Conservation (phyloP, 805 yeast genomes). For the Suhomyces xylopsoci region DNA sequence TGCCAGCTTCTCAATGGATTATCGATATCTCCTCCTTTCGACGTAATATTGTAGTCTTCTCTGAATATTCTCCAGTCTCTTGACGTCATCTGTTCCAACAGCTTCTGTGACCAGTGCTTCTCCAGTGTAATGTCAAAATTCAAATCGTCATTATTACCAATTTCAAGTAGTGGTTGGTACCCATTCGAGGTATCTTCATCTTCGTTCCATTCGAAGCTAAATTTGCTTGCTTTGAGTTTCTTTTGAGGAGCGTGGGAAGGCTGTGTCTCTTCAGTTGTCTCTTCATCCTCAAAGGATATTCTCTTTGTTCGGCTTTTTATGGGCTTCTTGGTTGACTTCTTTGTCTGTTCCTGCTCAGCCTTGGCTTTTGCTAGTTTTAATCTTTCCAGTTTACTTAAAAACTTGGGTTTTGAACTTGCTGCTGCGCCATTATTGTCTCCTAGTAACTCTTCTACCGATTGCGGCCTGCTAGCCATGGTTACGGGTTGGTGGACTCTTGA, state of each 20-base stretch:
- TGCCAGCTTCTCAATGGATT: slow-evolving; percentile 75
- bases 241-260: neutral
- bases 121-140: slow-evolving; percentile 16
- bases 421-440: slow-evolving; percentile 6
- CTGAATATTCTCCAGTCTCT: slow-evolving; percentile 89
- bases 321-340: neutral
- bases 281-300: neutral
- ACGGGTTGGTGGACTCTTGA: neutral
- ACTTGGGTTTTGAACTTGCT: slow-evolving; percentile 16
- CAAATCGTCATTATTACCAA: neutral
- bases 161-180: slow-evolving; percentile 39
- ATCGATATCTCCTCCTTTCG: slow-evolving; percentile 43
- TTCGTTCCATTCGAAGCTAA: slow-evolving; percentile 67
- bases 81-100: slow-evolving; percentile 59
- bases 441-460: slow-evolving; percentile 23
- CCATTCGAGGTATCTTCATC: slow-evolving; percentile 61
- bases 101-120: slow-evolving; percentile 68
- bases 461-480: slow-evolving; percentile 22
- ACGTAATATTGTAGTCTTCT: slow-evolving; percentile 69
- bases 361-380: slow-evolving; percentile 6
- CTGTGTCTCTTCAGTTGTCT: neutral
- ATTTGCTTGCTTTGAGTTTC: slow-evolving; percentile 30
- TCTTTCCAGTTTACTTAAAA: slow-evolving; percentile 20
- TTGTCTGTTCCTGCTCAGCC: slow-evolving; percentile 3
- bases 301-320: neutral